Evolutionary conservation across 768 basidiomycete genomes (phyloP).

Genomic region (Tylopilus felleus): DNA sequence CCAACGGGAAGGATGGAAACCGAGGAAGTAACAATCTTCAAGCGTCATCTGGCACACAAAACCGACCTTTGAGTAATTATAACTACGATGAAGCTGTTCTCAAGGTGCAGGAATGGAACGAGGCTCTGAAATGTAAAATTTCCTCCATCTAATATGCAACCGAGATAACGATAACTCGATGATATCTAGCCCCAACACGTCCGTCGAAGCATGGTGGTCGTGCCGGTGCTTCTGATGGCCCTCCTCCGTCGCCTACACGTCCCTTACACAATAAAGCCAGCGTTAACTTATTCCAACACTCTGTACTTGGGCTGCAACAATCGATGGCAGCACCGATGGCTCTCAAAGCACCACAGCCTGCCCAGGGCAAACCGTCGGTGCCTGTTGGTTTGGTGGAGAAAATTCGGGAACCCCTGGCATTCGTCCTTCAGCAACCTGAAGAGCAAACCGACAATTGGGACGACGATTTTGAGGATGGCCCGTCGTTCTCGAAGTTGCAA

Average conservation of each 20-base stretch:
- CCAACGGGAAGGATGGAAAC: conserved; percentile 28
- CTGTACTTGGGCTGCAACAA: conserved; percentile 34
- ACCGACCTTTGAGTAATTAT: conserved; percentile 68
- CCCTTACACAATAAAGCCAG: conserved; percentile 27
- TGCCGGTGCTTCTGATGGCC: conserved; percentile 31
- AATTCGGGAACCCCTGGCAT: conserved; percentile 54
- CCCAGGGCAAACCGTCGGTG: conserved; percentile 18
- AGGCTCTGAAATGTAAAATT: conserved; percentile 80
- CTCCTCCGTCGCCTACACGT: conserved; percentile 44
- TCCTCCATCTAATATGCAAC: conserved; percentile 14
- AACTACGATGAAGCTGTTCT: conserved; percentile 93
- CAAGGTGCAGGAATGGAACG: conserved; percentile 98
- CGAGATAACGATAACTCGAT: conserved; percentile 2
- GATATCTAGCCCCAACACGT: conserved; percentile 59
- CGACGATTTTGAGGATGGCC: conserved; percentile 94
- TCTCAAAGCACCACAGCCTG: conserved; percentile 20
- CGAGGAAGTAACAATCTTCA: conserved; percentile 33
- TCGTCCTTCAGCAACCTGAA: conserved; percentile 69
- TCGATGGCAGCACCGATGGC: conserved; percentile 32
- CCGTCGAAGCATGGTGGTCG: conserved; percentile 65
- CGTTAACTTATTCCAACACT: conserved; percentile 28
- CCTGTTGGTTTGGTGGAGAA: conserved; percentile 36
- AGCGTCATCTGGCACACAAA: conserved; percentile 34
- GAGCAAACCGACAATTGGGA: conserved; percentile 97
- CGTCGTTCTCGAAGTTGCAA: conserved; percentile 82